These are phyloP conservation scores for Taphrina confusa DNA, from an alignment of 1,139 yeast species.

Conservation along the genomic window DNA sequence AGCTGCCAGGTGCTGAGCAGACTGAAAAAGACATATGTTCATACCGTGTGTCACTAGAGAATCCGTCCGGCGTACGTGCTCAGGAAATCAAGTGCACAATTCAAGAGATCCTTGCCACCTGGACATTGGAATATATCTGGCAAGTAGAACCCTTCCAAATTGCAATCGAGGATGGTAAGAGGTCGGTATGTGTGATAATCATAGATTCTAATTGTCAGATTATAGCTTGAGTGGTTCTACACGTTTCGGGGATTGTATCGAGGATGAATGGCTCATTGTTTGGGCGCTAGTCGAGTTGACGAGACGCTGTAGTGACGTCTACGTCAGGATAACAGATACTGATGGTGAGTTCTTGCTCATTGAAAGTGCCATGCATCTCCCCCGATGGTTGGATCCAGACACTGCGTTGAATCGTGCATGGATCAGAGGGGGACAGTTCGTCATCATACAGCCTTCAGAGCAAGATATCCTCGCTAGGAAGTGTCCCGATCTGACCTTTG, in stretches of 20 bases:
- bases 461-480: slow-evolving; percentile 11
- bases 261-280: slow-evolving; percentile 55
- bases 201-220: slow-evolving; percentile 45
- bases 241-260: slow-evolving; percentile 50
- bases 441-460: slow-evolving; percentile 41
- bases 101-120: slow-evolving; percentile 25
- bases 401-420: slow-evolving; percentile 50
- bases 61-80: neutral
- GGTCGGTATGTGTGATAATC: neutral
- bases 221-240: neutral
- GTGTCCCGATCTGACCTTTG: slow-evolving; percentile 17
- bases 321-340: slow-evolving; percentile 55
- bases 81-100: slow-evolving; percentile 27
- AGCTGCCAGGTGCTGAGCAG: neutral
- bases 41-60: neutral
- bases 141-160: slow-evolving; percentile 42
- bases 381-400: slow-evolving; percentile 53
- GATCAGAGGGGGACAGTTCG: slow-evolving; percentile 42
- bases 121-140: slow-evolving; percentile 43
- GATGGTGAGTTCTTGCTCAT: slow-evolving; percentile 61
- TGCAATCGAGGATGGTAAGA: neutral
- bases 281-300: slow-evolving; percentile 51
- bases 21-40: slow-evolving; percentile 20
- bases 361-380: slow-evolving; percentile 53
- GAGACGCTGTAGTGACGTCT: slow-evolving; percentile 47